These are phyloP conservation scores for Tirmania nivea DNA, from an alignment of 495 filamentous ascomycete species.

Conservation along the genomic window DNA sequence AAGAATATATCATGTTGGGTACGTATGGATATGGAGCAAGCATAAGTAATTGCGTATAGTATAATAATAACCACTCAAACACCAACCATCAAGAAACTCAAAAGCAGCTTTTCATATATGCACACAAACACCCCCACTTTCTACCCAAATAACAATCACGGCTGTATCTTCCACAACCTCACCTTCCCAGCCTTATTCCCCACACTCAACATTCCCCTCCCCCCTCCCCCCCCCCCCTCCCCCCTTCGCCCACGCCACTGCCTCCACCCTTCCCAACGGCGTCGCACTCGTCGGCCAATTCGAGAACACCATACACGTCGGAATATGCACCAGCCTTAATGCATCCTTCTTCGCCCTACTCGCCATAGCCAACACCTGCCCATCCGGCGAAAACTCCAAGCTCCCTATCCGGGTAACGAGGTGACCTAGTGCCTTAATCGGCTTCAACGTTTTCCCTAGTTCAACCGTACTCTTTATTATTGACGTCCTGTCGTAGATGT, in stretches of 20 bases:
- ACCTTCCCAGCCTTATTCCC: constrained; percentile 36
- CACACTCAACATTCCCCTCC: constrained; percentile 26
- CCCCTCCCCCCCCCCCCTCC: constrained; percentile 65
- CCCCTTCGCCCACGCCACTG: constrained; percentile 29
- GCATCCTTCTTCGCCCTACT: constrained; percentile 75
- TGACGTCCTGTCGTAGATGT: constrained; percentile 55
- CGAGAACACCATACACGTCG: constrained; percentile 75
- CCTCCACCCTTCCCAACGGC: constrained; percentile 64
- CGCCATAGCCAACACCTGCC: constrained; percentile 67
- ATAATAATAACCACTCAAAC: no score
- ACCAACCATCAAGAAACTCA: no score
- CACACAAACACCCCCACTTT: not conserved
- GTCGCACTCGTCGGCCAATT: constrained; percentile 92
- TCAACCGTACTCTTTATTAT: constrained; percentile 21
- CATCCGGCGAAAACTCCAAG: constrained; percentile 63
- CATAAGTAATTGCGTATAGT: no score
- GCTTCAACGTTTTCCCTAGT: constrained; percentile 32
- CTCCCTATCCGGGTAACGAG: constrained; percentile 63
- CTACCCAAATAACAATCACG: not conserved
- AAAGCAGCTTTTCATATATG: no score
- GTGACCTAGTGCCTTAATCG: constrained; percentile 52
- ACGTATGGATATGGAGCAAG: no score
- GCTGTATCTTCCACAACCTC: constrained; percentile 61
- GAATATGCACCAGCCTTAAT: constrained; percentile 69
- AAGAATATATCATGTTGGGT: no score